Evolutionary conservation across 176 grass and related monocot species (phyloP), one percentile per base, ranked within the genome.

Genomic region (Zoysia japonica): DNA sequence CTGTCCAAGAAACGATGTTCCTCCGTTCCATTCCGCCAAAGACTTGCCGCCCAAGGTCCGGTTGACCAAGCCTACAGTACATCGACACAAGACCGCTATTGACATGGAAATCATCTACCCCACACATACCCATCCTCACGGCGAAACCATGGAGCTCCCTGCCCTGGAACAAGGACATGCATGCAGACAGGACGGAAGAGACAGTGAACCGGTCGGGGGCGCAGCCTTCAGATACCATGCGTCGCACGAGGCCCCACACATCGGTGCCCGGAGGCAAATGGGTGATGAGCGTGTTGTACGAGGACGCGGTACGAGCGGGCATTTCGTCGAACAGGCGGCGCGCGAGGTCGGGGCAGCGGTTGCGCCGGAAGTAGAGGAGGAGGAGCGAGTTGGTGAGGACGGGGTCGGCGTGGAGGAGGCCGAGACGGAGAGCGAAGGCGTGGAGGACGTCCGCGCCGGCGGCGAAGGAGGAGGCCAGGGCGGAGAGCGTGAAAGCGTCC

Each of bases 271-370:
- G 20, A 0, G 78, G 37, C 17, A 81, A 71, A 59, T 81, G 49
- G 3, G 81, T 78, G 37, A 92, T 90, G 59, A 92, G 68, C 39
- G 87, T 71, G 72, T 94, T 94, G 83, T 86, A 92, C 44, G 85
- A 87, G 50, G 95, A 78, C 9, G 83, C 63, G 38, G 83, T 87
- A 63, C 81, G 87, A 9, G 13, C 5, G 39, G 78, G 87, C 92
- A 98, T 94, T 92, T 94, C 81, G 54, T 94, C 90, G 49, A 94
- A 92, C 86, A 98, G 53, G 14, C 71, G 38, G 41, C 67, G 63
- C 16, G 88, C 90, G 14, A 82, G 74, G 59, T 5, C 14, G 9
- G 17, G 53, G 45, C 79, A 3, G 7, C 59, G 12, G 13, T 5
- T 46, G 7, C 75, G 7, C 0, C 80, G 64, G 0, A 85, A 42